Conservation (phyloP, 2,329 filamentous ascomycete species). For the Akanthomyces uredinophilus region DNA sequence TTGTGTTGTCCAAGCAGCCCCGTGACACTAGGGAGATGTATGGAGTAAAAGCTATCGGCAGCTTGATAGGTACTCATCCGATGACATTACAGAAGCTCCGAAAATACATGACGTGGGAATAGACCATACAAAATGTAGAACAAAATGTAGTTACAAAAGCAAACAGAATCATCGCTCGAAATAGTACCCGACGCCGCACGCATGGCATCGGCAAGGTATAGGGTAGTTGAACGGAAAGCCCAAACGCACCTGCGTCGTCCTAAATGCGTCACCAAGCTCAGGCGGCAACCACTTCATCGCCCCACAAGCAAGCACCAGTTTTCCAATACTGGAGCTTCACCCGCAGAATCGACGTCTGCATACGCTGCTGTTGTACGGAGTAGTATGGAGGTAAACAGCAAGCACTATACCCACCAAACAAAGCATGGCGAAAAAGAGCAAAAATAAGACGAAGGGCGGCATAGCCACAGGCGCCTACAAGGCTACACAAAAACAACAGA, state of each 20-base stretch:
- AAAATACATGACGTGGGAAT: too few relatives aligned
- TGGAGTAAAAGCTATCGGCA: neutral
- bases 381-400: neutral
- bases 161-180: too few relatives aligned
- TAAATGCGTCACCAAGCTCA: neutral
- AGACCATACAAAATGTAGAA: too few relatives aligned
- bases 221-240: neutral
- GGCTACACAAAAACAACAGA: neutral
- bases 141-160: too few relatives aligned
- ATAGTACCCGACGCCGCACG: too few relatives aligned
- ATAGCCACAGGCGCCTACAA: neutral
- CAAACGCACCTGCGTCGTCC: too few relatives aligned
- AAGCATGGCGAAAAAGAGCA: neutral
- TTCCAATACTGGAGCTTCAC: neutral
- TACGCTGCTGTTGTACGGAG: neutral
- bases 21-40: neutral
- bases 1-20: neutral
- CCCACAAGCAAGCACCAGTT: too few relatives aligned
- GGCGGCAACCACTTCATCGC: too few relatives aligned
- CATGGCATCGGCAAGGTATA: neutral
- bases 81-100: neutral
- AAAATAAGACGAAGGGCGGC: neutral
- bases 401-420: neutral
- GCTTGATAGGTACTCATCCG: too few relatives aligned
- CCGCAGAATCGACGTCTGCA: too few relatives aligned